A percentile compares a stretch with the other conserved stretches of the same genome.
Evolutionary conservation across 495 filamentous ascomycete genomes (phyloP).

Genomic region (Astrothelium subdiscretum): DNA sequence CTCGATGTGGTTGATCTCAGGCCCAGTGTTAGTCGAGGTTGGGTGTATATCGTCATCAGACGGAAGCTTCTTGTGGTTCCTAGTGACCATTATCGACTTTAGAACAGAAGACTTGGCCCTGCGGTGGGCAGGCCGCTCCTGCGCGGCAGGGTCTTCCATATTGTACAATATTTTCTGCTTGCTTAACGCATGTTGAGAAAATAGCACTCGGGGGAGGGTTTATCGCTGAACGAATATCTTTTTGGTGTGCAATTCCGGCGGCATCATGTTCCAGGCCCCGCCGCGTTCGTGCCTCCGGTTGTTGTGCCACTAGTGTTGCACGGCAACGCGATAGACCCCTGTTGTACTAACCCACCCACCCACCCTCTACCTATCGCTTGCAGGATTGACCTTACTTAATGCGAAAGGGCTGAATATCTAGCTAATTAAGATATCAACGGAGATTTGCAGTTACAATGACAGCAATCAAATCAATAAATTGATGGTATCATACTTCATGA

Average conservation of each 20-base stretch:
- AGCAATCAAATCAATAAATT: background rate
- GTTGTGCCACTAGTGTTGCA: background rate
- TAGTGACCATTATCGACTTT: slow-evolving; percentile 7
- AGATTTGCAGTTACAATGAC: too few relatives aligned
- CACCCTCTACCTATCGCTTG: too few relatives aligned
- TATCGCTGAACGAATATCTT: background rate
- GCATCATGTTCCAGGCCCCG: background rate
- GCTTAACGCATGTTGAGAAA: background rate
- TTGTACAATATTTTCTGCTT: background rate
- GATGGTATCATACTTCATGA: background rate
- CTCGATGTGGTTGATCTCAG: background rate
- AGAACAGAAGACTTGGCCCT: slow-evolving; percentile 5
- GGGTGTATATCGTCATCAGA: background rate
- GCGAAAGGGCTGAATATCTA: too few relatives aligned
- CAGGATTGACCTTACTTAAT: too few relatives aligned
- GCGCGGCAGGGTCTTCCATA: background rate
- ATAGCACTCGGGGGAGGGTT: background rate
- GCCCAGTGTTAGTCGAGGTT: background rate
- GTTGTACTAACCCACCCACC: background rate
- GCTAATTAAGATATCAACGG: too few relatives aligned
- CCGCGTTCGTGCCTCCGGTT: background rate
- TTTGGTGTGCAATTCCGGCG: background rate
- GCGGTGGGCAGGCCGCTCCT: slow-evolving; percentile 1
- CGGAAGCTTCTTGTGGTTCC: slow-evolving; percentile 1
- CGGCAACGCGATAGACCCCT: background rate